Evolutionary conservation across 495 filamentous ascomycete species (phyloP), one percentile per base, ranked within the genome.

Genomic region (Neurospora sp.): DNA sequence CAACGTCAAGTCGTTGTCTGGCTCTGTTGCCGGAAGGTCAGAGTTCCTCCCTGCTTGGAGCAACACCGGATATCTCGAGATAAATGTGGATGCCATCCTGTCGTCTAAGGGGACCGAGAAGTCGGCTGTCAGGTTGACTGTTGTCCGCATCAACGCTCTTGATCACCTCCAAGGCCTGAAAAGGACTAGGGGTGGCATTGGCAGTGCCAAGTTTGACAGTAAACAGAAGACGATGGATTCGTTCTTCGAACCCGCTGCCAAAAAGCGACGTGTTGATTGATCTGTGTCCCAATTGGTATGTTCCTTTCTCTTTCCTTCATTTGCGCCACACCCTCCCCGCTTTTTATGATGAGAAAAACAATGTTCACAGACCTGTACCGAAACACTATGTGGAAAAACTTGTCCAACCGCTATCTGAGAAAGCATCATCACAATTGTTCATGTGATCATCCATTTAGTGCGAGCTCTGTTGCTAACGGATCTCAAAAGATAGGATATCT

Each of bases 321-420:
- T 48, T 31, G 2, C 36, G 38, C 5, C 24, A 54, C 69, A 11
- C 24, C 28, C 24, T 36, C 66, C 70, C 15, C 24, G 31, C 66
- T 72, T 82, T 81, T 80, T 76, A 88, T 90, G 89, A 91, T 91
- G 89, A 91, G 79, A 86, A 81, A 87, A 82, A 82, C 77, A 83
- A 88, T 86, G 86, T 88, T 88, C 90, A 91, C 89, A 93, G 91
- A 93, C 91, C 91, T 93, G 91, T 90, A 90, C 91, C 86, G 89
- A 93, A 90, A 78, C 69, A 75, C 79, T 78, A 86, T 91, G 88
- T 89, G 85, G 86, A 87, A 79, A 79, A 80, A 80, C 83, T 87
- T 89, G 87, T 89, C 88, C 90, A 92, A 92, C 90, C 90, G 90
- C 90, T 92, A 88, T 92, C 91, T 93, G 90, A 92, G 83, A 82